Base-by-base conservation (phyloP, 164 flowering plant genomes). In the Cinnamomum chago region DNA sequence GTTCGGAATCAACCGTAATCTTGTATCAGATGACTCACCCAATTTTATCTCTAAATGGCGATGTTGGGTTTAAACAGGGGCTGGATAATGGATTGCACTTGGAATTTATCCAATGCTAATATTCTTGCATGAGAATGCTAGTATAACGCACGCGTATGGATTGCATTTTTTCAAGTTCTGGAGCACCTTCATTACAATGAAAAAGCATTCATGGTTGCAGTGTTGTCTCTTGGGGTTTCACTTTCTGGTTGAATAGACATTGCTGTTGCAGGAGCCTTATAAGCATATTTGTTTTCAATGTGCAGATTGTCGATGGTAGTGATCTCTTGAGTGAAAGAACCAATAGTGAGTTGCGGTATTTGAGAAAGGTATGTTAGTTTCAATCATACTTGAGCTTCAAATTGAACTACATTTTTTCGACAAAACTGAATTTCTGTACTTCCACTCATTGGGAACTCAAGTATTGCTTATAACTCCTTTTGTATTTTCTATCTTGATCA, bases 271-370 rank as follows among this genome's bases (percentile, higher is more conserved):
- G 27, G 27, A 27, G 7, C 12, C 24, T 35, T 27, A 33, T 58
- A 18, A n/a, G 11, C 50, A 15, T 51, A 27, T 23, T 58, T 12
- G n/a, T 51, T 75, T 68, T 27, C 55, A 33, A 18, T 50, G 23
- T 82, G 86, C 89, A 95, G 99, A 87, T 95, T 74, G 65, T 90
- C 55, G 95, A 90, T 65, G 99, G 98, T 51, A 85, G 84, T 69
- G 99, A 95, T 71, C 92, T 95, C 67, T 67, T 93, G 70, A 93
- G 89, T 75, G 98, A 90, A 70, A 92, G 97, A 84, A 93, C 99
- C 27, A 82, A 88, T 58, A 86, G 97, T 2, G 98, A 93, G 76
- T 87, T 89, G 62, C 79, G 78, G 50, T 95, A 93, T 79, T 83
- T 93, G 40, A 95, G 92, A 79, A 95, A 95, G 98, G 99, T 73